A percentile compares a stretch with the other conserved stretches of the same genome.
Conservation (phyloP, 2,329 filamentous ascomycete genomes). For the Pyrenophora graminea region DNA sequence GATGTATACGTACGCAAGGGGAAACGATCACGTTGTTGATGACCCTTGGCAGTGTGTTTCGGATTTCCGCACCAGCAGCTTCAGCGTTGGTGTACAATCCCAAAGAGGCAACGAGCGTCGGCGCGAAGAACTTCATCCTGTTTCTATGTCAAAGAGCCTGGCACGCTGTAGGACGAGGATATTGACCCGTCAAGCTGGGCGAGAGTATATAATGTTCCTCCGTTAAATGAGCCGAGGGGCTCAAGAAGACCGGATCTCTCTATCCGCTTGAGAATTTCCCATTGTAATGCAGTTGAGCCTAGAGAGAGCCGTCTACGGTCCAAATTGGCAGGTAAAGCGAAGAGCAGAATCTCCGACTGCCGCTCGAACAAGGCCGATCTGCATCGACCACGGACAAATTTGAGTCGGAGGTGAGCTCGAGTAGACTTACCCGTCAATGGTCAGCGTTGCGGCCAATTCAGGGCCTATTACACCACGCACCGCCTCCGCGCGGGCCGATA, state of each 20-base stretch:
- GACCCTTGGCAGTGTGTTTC: not conserved
- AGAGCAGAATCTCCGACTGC: not conserved
- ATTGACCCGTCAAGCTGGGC: conserved; percentile 2
- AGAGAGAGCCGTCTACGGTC: not conserved
- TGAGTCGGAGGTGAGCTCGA: not conserved
- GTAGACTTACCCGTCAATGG: not conserved
- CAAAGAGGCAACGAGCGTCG: conserved; percentile 4
- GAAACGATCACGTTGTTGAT: not conserved
- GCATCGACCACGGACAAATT: not conserved
- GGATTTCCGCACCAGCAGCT: not conserved
- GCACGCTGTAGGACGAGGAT: conserved; percentile 10
- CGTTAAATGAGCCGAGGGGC: not conserved
- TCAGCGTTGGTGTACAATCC: conserved; percentile 4
- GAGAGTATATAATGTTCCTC: conserved; percentile 4
- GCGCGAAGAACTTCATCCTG: conserved; percentile 11
- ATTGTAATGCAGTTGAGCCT: not conserved
- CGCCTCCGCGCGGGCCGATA: conserved; percentile 2
- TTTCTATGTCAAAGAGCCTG: conserved; percentile 3
- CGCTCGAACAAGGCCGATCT: not conserved
- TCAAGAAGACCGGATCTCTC: not conserved
- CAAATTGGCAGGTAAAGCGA: not conserved
- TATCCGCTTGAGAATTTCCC: not conserved
- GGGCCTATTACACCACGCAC: not conserved
- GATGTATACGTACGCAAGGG: conserved; percentile 9
- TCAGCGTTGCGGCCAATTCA: not conserved